Evolutionary conservation across 805 yeast genomes (phyloP).

Genomic region (Yarrowia divulgata): DNA sequence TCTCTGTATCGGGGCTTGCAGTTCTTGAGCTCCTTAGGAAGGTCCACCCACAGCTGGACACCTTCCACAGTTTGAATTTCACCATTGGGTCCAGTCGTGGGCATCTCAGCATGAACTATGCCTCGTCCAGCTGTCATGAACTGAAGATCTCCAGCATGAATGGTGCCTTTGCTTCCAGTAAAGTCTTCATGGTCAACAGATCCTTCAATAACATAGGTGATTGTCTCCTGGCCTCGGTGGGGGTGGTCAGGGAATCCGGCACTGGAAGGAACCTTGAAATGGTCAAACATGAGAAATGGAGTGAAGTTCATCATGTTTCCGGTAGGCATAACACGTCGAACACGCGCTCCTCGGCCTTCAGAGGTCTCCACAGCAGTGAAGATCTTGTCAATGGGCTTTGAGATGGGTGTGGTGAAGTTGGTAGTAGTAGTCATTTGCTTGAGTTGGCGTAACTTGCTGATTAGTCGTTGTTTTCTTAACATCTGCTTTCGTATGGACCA

Average conservation of each 20-base stretch:
- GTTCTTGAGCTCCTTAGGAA: constrained; percentile 68
- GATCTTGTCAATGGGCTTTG: constrained; percentile 19
- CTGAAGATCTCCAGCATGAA: constrained; percentile 82
- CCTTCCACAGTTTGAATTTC: constrained; percentile 58
- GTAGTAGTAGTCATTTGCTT: constrained; percentile 6
- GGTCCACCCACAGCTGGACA: constrained; percentile 86
- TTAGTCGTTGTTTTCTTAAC: constrained; percentile 1
- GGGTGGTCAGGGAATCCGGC: constrained; percentile 86
- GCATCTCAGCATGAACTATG: constrained; percentile 86
- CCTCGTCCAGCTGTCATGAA: constrained; percentile 94
- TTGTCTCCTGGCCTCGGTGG: constrained; percentile 80
- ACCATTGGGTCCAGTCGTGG: constrained; percentile 59
- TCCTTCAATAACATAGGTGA: constrained; percentile 69
- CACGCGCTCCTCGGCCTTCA: constrained; percentile 87
- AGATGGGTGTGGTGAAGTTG: neutral
- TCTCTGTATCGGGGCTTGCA: constrained; percentile 79
- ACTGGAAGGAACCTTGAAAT: constrained; percentile 66
- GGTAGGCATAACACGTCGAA: constrained; percentile 81
- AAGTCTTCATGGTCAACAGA: constrained; percentile 82
- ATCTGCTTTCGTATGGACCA: neutral
- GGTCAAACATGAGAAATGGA: constrained; percentile 83
- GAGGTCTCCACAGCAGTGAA: constrained; percentile 70
- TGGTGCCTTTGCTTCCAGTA: constrained; percentile 76
- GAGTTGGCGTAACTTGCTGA: constrained; percentile 8
- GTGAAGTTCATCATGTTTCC: constrained; percentile 70